phyloP scores from a whole-genome alignment of 1,284 basidiomycete genomes.

The Gymnopus androsaceus region DNA sequence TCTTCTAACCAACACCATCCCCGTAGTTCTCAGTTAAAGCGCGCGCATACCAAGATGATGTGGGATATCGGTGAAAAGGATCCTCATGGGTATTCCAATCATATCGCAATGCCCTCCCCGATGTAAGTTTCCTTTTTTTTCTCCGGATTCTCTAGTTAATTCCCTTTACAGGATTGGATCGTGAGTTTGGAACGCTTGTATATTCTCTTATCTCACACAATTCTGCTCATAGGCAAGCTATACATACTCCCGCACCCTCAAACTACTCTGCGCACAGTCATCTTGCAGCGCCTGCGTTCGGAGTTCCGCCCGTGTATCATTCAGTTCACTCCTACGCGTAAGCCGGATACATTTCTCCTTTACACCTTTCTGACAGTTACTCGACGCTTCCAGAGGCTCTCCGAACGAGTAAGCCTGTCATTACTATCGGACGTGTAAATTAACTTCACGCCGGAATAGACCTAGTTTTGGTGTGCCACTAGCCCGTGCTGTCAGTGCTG shows the following conservation, averaged over 20 bases:
- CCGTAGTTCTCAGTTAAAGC: background rate
- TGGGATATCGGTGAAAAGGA: constrained; percentile 32
- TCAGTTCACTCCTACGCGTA: constrained; percentile 12
- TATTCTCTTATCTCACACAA: background rate
- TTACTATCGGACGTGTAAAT: too few species aligned
- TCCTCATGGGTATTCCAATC: constrained; percentile 20
- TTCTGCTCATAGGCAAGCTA: background rate
- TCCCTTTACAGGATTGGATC: background rate
- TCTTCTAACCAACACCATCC: constrained; percentile 1
- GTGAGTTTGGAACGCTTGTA: background rate
- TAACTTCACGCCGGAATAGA: too few species aligned
- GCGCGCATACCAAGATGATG: constrained; percentile 32
- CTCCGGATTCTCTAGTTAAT: background rate
- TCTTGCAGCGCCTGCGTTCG: background rate
- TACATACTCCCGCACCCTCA: background rate
- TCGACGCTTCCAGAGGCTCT: background rate
- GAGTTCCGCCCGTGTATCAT: constrained; percentile 1
- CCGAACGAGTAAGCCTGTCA: constrained; percentile 11
- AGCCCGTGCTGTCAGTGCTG: constrained; percentile 10
- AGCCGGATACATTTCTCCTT: background rate
- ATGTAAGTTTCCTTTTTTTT: constrained; percentile 20
- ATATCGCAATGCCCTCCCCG: constrained; percentile 27
- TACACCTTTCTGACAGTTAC: background rate
- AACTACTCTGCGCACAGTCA: background rate
- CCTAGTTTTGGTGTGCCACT: too few species aligned